Conservation (phyloP, 306 rosid genomes). For the Luffa acutangula region DNA sequence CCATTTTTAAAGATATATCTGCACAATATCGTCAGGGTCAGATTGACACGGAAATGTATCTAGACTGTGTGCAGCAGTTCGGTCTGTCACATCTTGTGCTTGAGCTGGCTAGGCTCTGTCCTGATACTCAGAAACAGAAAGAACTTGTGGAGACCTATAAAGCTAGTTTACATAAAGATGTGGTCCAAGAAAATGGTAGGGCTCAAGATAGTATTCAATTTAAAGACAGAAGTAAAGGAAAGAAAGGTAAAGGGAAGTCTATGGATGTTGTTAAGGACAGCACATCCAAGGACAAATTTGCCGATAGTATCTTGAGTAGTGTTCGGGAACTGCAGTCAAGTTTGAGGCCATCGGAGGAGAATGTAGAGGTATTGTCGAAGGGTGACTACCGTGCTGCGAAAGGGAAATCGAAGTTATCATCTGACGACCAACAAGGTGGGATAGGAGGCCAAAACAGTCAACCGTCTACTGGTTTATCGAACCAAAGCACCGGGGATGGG, state of each 20-base stretch:
- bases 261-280: conserved; percentile 24
- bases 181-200: conserved; percentile 28
- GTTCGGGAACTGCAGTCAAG: conserved; percentile 62
- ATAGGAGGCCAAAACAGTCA: conserved; percentile 24
- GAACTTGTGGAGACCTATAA: conserved; percentile 62
- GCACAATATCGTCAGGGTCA: conserved; percentile 78
- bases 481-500: conserved; percentile 37
- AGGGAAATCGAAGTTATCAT: conserved; percentile 36
- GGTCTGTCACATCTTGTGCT: conserved; percentile 78
- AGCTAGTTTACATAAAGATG: conserved; percentile 33
- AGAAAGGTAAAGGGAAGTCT: conserved; percentile 66
- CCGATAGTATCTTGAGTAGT: conserved; percentile 50
- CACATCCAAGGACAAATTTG: conserved; percentile 31
- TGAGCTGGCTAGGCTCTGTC: conserved; percentile 80
- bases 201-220: conserved; percentile 11
- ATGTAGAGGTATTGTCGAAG: conserved; percentile 50
- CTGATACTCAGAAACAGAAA: conserved; percentile 63
- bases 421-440: conserved; percentile 26
- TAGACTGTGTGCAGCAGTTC: conserved; percentile 66
- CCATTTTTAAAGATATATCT: conserved; percentile 64
- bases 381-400: conserved; percentile 58
- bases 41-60: conserved; percentile 48
- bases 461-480: conserved; percentile 26
- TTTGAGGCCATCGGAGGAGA: conserved; percentile 46
- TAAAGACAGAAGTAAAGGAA: conserved; percentile 37